Evolutionary conservation across 768 basidiomycete species (phyloP).

Genomic region (Pulveroboletus sp.): DNA sequence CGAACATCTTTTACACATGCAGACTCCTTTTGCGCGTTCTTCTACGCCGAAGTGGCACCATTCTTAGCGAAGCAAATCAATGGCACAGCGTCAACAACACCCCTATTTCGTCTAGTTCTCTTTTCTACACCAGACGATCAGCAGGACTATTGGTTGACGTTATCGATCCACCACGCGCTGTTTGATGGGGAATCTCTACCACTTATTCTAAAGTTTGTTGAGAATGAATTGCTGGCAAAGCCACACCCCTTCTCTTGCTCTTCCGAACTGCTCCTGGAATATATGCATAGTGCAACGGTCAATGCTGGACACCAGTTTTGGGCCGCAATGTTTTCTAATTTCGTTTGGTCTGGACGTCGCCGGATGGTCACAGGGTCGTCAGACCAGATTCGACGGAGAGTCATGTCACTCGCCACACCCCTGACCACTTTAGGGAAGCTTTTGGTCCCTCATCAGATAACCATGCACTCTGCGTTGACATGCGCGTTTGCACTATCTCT

Average conservation of each 20-base stretch:
- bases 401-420: constrained; percentile 9
- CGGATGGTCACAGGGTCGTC: constrained; percentile 1
- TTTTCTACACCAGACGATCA: constrained; percentile 2
- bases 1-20: constrained; percentile 4
- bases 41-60: constrained; percentile 19
- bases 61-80: constrained; percentile 24
- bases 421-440: constrained; percentile 19
- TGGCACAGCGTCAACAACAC: constrained; percentile 9
- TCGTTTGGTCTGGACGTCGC: constrained; percentile 15
- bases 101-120: constrained; percentile 14
- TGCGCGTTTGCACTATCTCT: constrained; percentile 27
- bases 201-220: constrained; percentile 25
- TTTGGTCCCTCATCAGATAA: constrained; percentile 22
- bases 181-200: constrained; percentile 32
- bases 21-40: constrained; percentile 18
- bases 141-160: constrained; percentile 8
- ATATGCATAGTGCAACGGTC: constrained; percentile 13
- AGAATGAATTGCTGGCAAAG: constrained; percentile 15
- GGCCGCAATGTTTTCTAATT: constrained; percentile 17
- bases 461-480: constrained; percentile 30
- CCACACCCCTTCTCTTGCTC: constrained; percentile 8
- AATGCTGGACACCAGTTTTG: constrained; percentile 22
- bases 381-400: constrained; percentile 9
- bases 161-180: constrained; percentile 33
- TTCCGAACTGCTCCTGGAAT: constrained; percentile 21